Evolutionary conservation across 306 rosid species (phyloP), one percentile per base, ranked within the genome.

Genomic region (Phaseolus lunatus): DNA sequence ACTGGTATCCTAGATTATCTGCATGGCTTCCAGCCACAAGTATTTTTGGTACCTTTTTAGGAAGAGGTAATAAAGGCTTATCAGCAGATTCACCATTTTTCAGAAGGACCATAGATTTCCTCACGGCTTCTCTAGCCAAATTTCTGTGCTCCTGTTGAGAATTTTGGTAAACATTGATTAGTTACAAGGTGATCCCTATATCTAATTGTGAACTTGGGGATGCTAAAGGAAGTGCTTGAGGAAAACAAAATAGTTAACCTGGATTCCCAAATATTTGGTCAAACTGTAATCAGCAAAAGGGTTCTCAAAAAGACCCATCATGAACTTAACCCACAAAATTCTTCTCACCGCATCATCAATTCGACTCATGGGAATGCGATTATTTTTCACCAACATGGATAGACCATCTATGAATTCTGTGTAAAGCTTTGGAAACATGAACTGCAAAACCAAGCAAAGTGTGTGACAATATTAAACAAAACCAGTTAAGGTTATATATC

Each of bases 21-120:
- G 89, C 89, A 83, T 86, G 87, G 67, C 77, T 86, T 80, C 89
- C 89, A 14, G 89, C 85, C 2, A 86, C 89, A 56, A 86, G 89
- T 62, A 86, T 77, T 70, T 83, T 86, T n/a, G 78, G 72, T 1
- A 56, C 83, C 78, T 43, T 86, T 65, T 65, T 83, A 41, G 84
- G 83, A 78, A 86, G 85, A 62, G 89, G 89, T 54, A 86, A 66
- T 19, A 83, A 8, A 63, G 82, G 85, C 26, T 56, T 19, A 22
- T 74, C 84, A 23, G 26, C 53, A 78, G 81, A 31, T 80, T 18
- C 3, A 22, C 89, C 85, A 18, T 86, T 86, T 85, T 80, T 86
- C 0, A 86, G 77, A 63, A 86, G 84, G 73, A 86, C 89, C 45
- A 80, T 31, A 44, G 89, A 86, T 69, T 68, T 86, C 65, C 87